These are phyloP conservation scores for Aspergillus ruber DNA, from an alignment of 2,329 filamentous ascomycete genomes.

Conservation along the genomic window DNA sequence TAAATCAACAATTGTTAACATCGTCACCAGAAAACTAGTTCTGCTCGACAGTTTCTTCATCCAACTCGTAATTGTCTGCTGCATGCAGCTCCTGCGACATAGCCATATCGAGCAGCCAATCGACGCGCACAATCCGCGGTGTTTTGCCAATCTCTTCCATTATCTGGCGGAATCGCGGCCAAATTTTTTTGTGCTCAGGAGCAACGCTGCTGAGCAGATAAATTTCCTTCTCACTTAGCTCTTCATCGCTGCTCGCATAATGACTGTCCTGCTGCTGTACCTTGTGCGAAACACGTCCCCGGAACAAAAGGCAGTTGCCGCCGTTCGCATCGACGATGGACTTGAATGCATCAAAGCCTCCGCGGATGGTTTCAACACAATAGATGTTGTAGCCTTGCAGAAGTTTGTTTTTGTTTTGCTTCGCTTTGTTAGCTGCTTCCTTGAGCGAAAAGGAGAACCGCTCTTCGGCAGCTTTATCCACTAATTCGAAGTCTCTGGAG, in stretches of 20 bases:
- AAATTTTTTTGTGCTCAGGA: conserved; percentile 64
- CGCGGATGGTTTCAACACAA: conserved; percentile 71
- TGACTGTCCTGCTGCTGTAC: conserved; percentile 47
- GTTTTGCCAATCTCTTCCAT: conserved; percentile 71
- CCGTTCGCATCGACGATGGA: conserved; percentile 84
- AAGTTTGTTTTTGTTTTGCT: conserved; percentile 68
- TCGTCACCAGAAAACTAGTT: conserved; percentile 6
- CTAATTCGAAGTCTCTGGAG: conserved; percentile 59
- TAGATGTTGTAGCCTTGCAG: conserved; percentile 73
- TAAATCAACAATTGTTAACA: background rate
- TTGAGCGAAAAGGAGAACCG: conserved; percentile 63
- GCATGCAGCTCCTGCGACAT: conserved; percentile 79
- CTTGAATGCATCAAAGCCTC: conserved; percentile 77
- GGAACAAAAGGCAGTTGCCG: conserved; percentile 71
- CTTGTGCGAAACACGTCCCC: conserved; percentile 63
- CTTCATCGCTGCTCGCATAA: conserved; percentile 48
- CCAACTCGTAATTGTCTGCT: conserved; percentile 53
- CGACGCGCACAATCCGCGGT: conserved; percentile 71
- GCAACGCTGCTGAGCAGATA: conserved; percentile 72
- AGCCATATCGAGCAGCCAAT: conserved; percentile 85
- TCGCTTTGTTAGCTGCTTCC: conserved; percentile 63
- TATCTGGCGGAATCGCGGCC: conserved; percentile 74
- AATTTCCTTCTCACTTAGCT: conserved; percentile 61
- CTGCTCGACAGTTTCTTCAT: conserved; percentile 25
- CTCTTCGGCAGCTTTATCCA: conserved; percentile 67